These are phyloP conservation scores for Skeletonema potamos DNA, from an alignment of 108 stramenopile species.

Conservation along the genomic window DNA sequence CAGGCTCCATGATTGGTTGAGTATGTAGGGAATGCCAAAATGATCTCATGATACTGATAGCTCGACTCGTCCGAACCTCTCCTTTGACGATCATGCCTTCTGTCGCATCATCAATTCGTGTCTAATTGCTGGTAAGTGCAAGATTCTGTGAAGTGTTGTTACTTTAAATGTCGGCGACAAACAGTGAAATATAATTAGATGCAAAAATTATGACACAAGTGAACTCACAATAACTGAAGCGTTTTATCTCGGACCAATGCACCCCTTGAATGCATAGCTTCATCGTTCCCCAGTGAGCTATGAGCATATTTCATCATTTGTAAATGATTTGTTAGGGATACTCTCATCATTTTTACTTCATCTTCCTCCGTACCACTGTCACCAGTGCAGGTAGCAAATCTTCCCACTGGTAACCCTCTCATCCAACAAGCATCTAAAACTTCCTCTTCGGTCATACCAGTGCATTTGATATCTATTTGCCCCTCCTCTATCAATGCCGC, in stretches of 20 bases:
- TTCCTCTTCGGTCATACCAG: constrained; percentile 22
- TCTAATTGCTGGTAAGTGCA: constrained; percentile 36
- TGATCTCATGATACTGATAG: no score
- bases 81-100: no score
- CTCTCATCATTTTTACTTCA: constrained; percentile 9
- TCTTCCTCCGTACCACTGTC: neutral
- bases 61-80: no score
- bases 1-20: no score
- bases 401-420: constrained; percentile 20
- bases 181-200: neutral
- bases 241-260: constrained; percentile 28
- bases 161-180: no score
- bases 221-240: constrained; percentile 21
- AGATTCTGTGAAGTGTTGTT: neutral
- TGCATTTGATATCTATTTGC: constrained; percentile 3
- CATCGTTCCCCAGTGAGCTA: neutral
- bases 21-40: no score
- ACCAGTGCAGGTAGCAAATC: neutral
- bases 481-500: constrained; percentile 32
- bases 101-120: neutral
- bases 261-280: constrained; percentile 11
- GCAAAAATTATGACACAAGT: neutral
- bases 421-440: constrained; percentile 31
- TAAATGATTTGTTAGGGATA: constrained; percentile 28
- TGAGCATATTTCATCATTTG: constrained; percentile 25